These are phyloP conservation scores for Aspergillus diversus DNA, from an alignment of 495 filamentous ascomycete genomes.

Conservation along the genomic window DNA sequence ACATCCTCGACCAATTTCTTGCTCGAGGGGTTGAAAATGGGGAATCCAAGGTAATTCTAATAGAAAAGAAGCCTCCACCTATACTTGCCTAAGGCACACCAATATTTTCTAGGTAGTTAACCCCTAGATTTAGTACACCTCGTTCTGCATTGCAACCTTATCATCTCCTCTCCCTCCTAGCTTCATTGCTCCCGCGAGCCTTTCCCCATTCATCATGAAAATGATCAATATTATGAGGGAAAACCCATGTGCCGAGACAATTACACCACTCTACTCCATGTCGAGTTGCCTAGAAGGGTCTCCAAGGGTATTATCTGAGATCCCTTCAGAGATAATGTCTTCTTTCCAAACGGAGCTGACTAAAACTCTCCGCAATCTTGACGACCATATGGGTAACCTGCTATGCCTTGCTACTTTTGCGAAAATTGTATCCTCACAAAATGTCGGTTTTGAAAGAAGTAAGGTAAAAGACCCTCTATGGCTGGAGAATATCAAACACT, in stretches of 20 bases:
- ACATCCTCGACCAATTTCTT: conserved; percentile 47
- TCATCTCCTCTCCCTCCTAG: conserved; percentile 42
- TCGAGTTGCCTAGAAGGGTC: conserved; percentile 40
- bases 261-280: conserved; percentile 48
- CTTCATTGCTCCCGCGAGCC: conserved; percentile 41
- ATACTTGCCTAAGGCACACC: too few species aligned
- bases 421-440: conserved; percentile 35
- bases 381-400: conserved; percentile 51
- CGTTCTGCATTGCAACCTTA: conserved; percentile 46
- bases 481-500: conserved; percentile 48
- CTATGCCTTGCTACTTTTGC: conserved; percentile 56
- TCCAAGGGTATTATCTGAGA: conserved; percentile 33
- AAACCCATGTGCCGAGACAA: conserved; percentile 42
- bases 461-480: conserved; percentile 28
- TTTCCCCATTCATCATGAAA: conserved; percentile 45
- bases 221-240: conserved; percentile 37
- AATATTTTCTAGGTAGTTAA: not conserved
- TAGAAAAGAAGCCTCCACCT: not conserved
- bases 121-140: conserved; percentile 36
- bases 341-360: conserved; percentile 50
- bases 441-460: conserved; percentile 11
- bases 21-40: conserved; percentile 35
- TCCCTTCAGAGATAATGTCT: conserved; percentile 45
- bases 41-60: conserved; percentile 40
- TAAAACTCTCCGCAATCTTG: conserved; percentile 48